Percentiles rank a stretch among this genome's conserved stretches.
phyloP scores from a whole-genome alignment of 208 protist species.

The Leptomonas seymouri region DNA sequence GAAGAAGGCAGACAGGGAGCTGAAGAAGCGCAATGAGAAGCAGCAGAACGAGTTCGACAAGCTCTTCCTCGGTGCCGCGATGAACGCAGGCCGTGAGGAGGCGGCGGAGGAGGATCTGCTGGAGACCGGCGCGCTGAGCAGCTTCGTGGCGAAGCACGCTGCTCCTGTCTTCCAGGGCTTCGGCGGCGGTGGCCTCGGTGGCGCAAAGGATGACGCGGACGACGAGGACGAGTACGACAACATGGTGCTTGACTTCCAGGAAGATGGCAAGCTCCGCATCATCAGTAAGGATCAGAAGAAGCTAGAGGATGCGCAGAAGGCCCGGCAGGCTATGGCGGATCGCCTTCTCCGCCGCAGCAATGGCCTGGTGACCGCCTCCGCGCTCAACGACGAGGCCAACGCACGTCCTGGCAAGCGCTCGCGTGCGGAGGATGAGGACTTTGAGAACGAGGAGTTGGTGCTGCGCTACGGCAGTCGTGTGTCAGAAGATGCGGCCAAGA shows the following conservation, averaged over 20 bases:
- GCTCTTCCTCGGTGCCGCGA: slow-evolving; percentile 69
- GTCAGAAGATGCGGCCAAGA: slow-evolving; percentile 51
- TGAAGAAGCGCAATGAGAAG: slow-evolving; percentile 55
- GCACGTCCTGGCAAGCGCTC: slow-evolving; percentile 63
- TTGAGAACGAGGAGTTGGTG: slow-evolving; percentile 86
- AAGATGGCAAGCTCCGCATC: slow-evolving; percentile 83
- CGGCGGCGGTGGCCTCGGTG: slow-evolving; percentile 18
- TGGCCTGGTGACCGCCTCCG: slow-evolving; percentile 44
- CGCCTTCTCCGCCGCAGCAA: slow-evolving; percentile 60
- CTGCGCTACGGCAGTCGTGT: slow-evolving; percentile 65
- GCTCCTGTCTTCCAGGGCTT: slow-evolving; percentile 38
- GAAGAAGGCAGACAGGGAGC: slow-evolving; percentile 73
- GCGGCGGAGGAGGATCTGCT: slow-evolving; percentile 72
- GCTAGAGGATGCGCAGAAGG: slow-evolving; percentile 48
- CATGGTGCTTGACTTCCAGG: slow-evolving; percentile 82
- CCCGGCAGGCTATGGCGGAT: slow-evolving; percentile 64
- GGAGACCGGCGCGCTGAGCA: slow-evolving; percentile 72
- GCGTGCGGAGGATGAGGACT: slow-evolving; percentile 71
- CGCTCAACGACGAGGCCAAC: slow-evolving; percentile 57
- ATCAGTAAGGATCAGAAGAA: slow-evolving; percentile 74
- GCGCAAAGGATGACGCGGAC: slow-evolving; percentile 14
- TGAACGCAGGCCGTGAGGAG: slow-evolving; percentile 62
- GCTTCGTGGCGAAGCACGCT: slow-evolving; percentile 70
- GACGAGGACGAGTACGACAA: slow-evolving; percentile 71
- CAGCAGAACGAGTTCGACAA: slow-evolving; percentile 82